Percentiles rank a stretch among this genome's conserved stretches.
These are phyloP conservation scores for Camellia oleifera DNA, from an alignment of 179 eudicot genomes.

Conservation along the genomic window DNA sequence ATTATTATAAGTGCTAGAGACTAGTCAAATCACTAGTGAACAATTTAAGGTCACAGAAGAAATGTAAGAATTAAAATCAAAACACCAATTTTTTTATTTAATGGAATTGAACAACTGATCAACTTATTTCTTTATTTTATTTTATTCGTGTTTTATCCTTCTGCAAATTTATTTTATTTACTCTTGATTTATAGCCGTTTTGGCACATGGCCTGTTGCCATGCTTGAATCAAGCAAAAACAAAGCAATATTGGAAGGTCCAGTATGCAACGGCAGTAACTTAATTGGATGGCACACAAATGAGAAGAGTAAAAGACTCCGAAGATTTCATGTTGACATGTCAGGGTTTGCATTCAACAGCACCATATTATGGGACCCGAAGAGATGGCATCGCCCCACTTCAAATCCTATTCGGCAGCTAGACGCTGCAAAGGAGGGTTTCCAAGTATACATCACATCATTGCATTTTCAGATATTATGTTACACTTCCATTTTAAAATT, in stretches of 20 bases:
- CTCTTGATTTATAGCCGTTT: constrained; percentile 61
- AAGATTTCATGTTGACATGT: constrained; percentile 96
- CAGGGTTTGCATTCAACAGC: constrained; percentile 98
- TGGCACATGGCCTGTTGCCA: constrained; percentile 99
- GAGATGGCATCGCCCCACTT: constrained; percentile 76
- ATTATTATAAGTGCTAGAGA: not conserved
- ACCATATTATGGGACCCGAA: constrained; percentile 92
- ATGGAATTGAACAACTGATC: not conserved
- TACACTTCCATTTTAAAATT: not conserved
- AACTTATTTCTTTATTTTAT: not conserved
- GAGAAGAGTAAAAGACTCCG: constrained; percentile 89
- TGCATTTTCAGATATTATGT: not conserved
- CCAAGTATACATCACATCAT: constrained; percentile 47
- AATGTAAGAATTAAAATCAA: not conserved
- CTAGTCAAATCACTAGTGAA: not conserved
- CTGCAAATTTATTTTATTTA: constrained; percentile 6
- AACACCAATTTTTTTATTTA: not conserved
- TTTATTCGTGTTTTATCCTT: not conserved
- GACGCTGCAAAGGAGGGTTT: constrained; percentile 94
- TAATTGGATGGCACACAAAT: constrained; percentile 96
- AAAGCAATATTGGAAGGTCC: constrained; percentile 91
- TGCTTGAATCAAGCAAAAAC: constrained; percentile 81
- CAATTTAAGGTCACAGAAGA: not conserved
- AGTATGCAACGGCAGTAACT: constrained; percentile 72
- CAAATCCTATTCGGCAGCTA: constrained; percentile 66